These are phyloP conservation scores for Botrytis fabae DNA, from an alignment of 2,329 filamentous ascomycete species.

Conservation along the genomic window DNA sequence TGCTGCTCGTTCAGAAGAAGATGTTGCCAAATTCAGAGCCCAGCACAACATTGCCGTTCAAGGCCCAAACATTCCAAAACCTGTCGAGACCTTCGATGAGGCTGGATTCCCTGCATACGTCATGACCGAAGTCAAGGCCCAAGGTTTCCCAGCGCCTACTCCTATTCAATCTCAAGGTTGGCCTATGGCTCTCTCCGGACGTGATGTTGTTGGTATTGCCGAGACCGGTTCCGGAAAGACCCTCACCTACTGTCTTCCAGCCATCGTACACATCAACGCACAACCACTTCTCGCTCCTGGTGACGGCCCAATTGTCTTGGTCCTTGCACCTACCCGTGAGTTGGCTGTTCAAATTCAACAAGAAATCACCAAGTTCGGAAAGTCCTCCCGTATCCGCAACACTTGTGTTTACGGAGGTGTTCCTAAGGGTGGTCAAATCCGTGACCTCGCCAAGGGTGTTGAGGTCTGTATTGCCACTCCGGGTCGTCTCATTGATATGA, in stretches of 20 bases:
- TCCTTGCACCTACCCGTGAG: conserved; percentile 95
- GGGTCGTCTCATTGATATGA: conserved; percentile 96
- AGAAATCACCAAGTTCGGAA: conserved; percentile 98
- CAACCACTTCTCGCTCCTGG: conserved; percentile 94
- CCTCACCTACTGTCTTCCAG: conserved; percentile 93
- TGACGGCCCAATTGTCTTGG: conserved; percentile 93
- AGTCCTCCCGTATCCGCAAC: conserved; percentile 96
- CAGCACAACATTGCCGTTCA: conserved; percentile 81
- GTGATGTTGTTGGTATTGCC: conserved; percentile 97
- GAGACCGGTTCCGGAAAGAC: conserved; percentile 99
- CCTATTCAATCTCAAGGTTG: conserved; percentile 98
- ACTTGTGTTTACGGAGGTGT: conserved; percentile 99
- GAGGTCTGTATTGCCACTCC: conserved; percentile 99
- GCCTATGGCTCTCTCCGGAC: conserved; percentile 98
- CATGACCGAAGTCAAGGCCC: conserved; percentile 97
- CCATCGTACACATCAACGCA: conserved; percentile 99
- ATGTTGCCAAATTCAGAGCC: conserved; percentile 86
- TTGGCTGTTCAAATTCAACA: conserved; percentile 98
- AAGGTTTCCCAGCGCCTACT: conserved; percentile 91
- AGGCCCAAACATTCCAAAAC: conserved; percentile 81
- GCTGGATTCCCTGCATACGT: conserved; percentile 96
- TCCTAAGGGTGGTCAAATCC: conserved; percentile 94
- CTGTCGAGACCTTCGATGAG: conserved; percentile 96
- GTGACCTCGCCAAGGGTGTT: conserved; percentile 89
- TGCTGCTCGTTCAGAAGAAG: conserved; percentile 67